Base-by-base conservation (phyloP, 768 basidiomycete species). In the Lactarius quietus region DNA sequence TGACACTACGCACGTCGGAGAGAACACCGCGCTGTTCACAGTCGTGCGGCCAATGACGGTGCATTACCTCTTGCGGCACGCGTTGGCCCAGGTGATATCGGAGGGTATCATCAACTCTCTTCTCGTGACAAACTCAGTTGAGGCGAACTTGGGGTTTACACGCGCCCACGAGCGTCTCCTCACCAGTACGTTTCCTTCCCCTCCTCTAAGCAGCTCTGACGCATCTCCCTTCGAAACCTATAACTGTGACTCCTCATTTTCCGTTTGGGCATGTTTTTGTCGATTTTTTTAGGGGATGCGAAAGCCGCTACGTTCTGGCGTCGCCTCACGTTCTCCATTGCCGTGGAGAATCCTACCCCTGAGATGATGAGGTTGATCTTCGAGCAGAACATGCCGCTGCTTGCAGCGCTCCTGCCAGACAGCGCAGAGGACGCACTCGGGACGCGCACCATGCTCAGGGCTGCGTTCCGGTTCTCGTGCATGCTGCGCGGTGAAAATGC, bases 161-260 rank as follows among this genome's bases (percentile, higher is more conserved):
- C 83, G 90, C 6, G 90, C 94, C 61, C 93, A 95, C 74, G 93
- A 94, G 73, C 89, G 93, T 70, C 83, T 95, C 58, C 93, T 94
- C 70, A 81, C 86, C 29, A 84, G 92, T 92, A 72, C 73, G 91
- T 80, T n/a, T 20, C 36, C 14, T 59, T 35, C 20, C n/a, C 65
- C 38, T 43, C 23, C 35, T 17, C 12, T 45, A 8, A 9, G n/a
- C n/a, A 23, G 3, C 10, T 23, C n/a, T 45, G 45, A 12, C 4
- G 14, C 43, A 1, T 10, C 26, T 1, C 3, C 39, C 3, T 17
- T n/a, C n/a, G n/a, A n/a, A n/a, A n/a, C n/a, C n/a, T n/a, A n/a
- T n/a, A n/a, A n/a, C n/a, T n/a, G n/a, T n/a, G n/a, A n/a, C n/a
- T n/a, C n/a, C n/a, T n/a, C n/a, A n/a, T n/a, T n/a, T n/a, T 6